These are phyloP conservation scores for Pulicaria dysenterica DNA, from an alignment of 129 eudicot genomes.

Conservation along the genomic window DNA sequence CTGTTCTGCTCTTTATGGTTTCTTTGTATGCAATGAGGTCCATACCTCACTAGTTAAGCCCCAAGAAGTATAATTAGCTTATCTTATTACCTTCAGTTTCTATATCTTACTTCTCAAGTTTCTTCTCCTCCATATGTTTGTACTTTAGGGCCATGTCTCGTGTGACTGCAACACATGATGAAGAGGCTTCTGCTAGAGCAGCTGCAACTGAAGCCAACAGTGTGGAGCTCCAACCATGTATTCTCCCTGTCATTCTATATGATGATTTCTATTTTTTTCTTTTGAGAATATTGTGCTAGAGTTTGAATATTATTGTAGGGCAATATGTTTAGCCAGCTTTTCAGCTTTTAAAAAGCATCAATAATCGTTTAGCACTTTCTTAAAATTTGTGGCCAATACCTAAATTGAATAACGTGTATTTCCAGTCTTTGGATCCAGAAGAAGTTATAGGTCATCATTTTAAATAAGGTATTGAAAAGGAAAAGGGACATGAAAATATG, in stretches of 20 bases:
- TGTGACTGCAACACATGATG: constrained; percentile 60
- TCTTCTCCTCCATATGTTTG: neutral
- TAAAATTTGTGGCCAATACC: neutral
- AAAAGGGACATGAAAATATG: neutral
- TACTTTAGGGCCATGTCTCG: constrained; percentile 41
- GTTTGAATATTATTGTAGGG: neutral
- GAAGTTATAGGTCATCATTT: neutral
- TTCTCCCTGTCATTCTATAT: constrained; percentile 17
- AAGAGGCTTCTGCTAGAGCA: constrained; percentile 73
- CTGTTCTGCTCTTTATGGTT: too few species aligned
- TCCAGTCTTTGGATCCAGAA: too few species aligned
- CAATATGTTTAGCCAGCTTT: neutral
- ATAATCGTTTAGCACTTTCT: neutral
- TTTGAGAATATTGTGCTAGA: neutral
- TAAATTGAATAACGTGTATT: too few species aligned
- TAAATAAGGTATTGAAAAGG: neutral
- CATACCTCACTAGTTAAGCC: too few species aligned
- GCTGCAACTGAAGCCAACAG: constrained; percentile 67
- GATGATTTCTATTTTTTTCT: neutral
- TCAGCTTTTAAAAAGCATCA: neutral
- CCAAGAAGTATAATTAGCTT: too few species aligned
- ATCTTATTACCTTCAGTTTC: neutral
- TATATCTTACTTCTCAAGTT: neutral
- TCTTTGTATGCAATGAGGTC: too few species aligned
- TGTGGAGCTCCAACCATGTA: constrained; percentile 86